Percentiles rank a stretch among this genome's conserved stretches.
Evolutionary conservation across 768 basidiomycete genomes (phyloP).

Genomic region (Xerocomus brunneocitrinus): DNA sequence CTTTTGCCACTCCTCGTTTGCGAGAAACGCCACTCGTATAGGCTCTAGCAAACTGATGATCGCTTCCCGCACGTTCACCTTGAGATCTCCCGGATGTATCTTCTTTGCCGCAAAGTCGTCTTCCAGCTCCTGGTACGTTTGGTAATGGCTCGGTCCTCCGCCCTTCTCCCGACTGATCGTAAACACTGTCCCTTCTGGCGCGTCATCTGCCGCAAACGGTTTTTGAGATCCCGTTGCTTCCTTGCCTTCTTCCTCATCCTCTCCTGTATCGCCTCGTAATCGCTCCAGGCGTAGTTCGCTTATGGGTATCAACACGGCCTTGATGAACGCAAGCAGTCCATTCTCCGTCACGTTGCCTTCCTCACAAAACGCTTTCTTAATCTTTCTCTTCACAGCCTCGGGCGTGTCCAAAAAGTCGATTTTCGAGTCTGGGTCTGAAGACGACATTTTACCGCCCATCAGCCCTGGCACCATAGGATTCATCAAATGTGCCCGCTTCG

Average conservation of each 20-base stretch:
- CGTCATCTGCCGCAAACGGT: constrained; percentile 62
- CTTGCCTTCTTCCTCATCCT: constrained; percentile 40
- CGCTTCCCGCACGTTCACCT: constrained; percentile 67
- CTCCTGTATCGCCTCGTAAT: constrained; percentile 39
- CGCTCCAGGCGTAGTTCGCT: constrained; percentile 68
- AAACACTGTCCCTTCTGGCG: constrained; percentile 81
- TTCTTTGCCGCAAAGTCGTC: constrained; percentile 70
- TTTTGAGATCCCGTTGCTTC: constrained; percentile 48
- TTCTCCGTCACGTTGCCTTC: constrained; percentile 88
- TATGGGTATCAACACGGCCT: constrained; percentile 87
- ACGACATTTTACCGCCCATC: constrained; percentile 95
- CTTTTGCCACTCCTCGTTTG: constrained; percentile 74
- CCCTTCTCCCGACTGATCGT: constrained; percentile 75
- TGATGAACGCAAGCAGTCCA: constrained; percentile 79
- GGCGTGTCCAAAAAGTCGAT: constrained; percentile 95
- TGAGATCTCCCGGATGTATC: constrained; percentile 89
- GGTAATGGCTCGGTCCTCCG: constrained; percentile 69
- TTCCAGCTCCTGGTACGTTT: constrained; percentile 58
- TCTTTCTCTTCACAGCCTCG: constrained; percentile 79
- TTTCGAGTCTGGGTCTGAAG: constrained; percentile 96
- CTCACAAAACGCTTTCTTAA: constrained; percentile 91
- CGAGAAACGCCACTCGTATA: constrained; percentile 72
- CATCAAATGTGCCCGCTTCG: constrained; percentile 96
- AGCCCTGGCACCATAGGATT: constrained; percentile 96
- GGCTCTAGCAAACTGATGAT: constrained; percentile 76